Evolutionary conservation across 1,284 basidiomycete genomes (phyloP).

Genomic region (Vanrija sp.): DNA sequence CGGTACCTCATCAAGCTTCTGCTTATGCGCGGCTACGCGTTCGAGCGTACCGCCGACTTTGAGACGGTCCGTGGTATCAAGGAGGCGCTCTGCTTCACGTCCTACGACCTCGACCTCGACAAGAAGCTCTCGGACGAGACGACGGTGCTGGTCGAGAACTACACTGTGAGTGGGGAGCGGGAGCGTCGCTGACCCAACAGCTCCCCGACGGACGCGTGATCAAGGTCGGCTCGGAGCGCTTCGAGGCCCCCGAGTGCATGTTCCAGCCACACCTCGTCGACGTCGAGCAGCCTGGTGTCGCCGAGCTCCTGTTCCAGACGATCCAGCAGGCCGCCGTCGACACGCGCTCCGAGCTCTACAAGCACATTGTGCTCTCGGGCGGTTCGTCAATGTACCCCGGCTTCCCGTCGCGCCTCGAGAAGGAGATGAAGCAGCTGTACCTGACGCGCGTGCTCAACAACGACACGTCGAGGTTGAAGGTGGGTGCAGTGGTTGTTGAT

Average conservation of each 20-base stretch:
- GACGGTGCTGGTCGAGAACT: slow-evolving; percentile 91
- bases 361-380: slow-evolving; percentile 95
- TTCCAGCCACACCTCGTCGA: slow-evolving; percentile 99
- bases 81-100: slow-evolving; percentile 96
- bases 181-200: slow-evolving; percentile 49
- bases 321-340: slow-evolving; percentile 92
- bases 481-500: slow-evolving; percentile 51
- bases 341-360: slow-evolving; percentile 86
- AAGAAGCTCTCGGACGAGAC: slow-evolving; percentile 93
- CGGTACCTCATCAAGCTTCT: slow-evolving; percentile 97
- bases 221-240: slow-evolving; percentile 98
- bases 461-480: slow-evolving; percentile 81
- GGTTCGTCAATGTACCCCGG: slow-evolving; percentile 99
- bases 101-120: slow-evolving; percentile 94
- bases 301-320: slow-evolving; percentile 95
- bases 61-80: slow-evolving; percentile 99
- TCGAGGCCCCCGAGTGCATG: slow-evolving; percentile 99
- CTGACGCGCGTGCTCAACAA: slow-evolving; percentile 80
- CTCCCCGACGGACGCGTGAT: slow-evolving; percentile 94
- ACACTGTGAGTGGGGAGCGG: slow-evolving; percentile 60
- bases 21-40: slow-evolving; percentile 97
- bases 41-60: slow-evolving; percentile 98
- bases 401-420: slow-evolving; percentile 90
- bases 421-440: slow-evolving; percentile 99
- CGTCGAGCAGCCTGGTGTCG: slow-evolving; percentile 93